Base-by-base conservation (phyloP, 148 eudicot genomes). In the Talinum fruticosum region DNA sequence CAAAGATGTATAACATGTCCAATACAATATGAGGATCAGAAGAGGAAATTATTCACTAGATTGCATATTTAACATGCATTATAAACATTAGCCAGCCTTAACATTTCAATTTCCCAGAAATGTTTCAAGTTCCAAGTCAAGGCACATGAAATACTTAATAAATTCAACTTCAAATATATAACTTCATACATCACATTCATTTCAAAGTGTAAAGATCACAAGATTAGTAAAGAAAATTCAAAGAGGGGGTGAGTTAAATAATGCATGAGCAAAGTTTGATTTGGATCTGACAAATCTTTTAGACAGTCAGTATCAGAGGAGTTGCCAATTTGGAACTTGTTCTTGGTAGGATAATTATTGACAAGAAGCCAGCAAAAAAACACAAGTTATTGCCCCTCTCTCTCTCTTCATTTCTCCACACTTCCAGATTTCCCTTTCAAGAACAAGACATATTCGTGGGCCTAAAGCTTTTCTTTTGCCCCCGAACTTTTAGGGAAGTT, bases 341-440 rank as follows among this genome's bases (percentile, higher is more conserved):
- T 34, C 73, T 74, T 29, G 44, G 30, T 12, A 15, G 65, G 45
- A 57, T 69, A 68, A 18, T 37, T 68, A 74, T 54, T 69, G 75
- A 59, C 71, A 33, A 80, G 38, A 72, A 79, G 74, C 47, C 38
- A 59, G 34, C 14, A 57, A 36, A 66, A 66, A 66, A 41, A 73
- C n/a, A 30, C 3, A 19, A 45, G 45, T 78, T 29, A 65, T 65
- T 59, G 64, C 64, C 64, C n/a, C 64, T 59, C 6, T 59, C 64
- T 59, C 26, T 37, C 29, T 24, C 49, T 21, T 23, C 15, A 21
- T 41, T 26, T 26, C 14, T 44, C 7, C 74, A 38, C 6, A 2
- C 12, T 71, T 71, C 26, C 34, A 5, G 18, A 35, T 71, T 71
- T 71, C 74, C 49, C 13, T 28, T 38, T 70, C 73, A 70, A 24